These are phyloP conservation scores for Acorus gramineus DNA, from an alignment of 106 monocot species.

Conservation along the genomic window DNA sequence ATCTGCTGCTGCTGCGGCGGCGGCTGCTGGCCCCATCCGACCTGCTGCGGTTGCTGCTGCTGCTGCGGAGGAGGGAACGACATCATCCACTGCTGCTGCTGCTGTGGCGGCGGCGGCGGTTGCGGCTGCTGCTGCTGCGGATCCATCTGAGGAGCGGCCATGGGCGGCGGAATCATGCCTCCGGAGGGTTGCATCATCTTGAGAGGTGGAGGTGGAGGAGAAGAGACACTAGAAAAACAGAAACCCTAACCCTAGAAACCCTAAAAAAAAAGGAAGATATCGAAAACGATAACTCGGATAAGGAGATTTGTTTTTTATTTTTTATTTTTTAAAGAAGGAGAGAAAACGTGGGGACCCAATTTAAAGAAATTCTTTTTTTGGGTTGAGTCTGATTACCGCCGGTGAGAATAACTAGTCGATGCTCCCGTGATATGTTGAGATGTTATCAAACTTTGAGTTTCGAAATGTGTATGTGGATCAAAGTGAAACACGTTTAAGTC, in stretches of 20 bases:
- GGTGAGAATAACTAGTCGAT: too few species aligned
- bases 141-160: slow-evolving; percentile 23
- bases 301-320: too few species aligned
- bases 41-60: slow-evolving; percentile 33
- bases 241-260: slow-evolving; percentile 2
- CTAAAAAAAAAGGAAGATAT: too few species aligned
- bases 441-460: too few species aligned
- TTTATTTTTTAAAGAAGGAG: too few species aligned
- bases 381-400: too few species aligned
- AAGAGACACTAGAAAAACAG: neutral
- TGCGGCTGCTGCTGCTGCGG: slow-evolving; percentile 26
- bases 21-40: slow-evolving; percentile 60
- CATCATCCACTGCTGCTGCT: slow-evolving; percentile 35
- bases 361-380: too few species aligned
- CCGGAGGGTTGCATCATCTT: slow-evolving; percentile 51
- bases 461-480: too few species aligned
- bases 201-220: neutral
- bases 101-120: slow-evolving; percentile 24
- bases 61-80: slow-evolving; percentile 16
- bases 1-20: slow-evolving; percentile 22
- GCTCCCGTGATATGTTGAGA: too few species aligned
- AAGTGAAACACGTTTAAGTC: too few species aligned
- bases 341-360: too few species aligned
- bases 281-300: too few species aligned
- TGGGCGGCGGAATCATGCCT: slow-evolving; percentile 42